These are phyloP conservation scores for Diaporthe longicolla DNA, from an alignment of 2,329 filamentous ascomycete genomes.

Conservation along the genomic window DNA sequence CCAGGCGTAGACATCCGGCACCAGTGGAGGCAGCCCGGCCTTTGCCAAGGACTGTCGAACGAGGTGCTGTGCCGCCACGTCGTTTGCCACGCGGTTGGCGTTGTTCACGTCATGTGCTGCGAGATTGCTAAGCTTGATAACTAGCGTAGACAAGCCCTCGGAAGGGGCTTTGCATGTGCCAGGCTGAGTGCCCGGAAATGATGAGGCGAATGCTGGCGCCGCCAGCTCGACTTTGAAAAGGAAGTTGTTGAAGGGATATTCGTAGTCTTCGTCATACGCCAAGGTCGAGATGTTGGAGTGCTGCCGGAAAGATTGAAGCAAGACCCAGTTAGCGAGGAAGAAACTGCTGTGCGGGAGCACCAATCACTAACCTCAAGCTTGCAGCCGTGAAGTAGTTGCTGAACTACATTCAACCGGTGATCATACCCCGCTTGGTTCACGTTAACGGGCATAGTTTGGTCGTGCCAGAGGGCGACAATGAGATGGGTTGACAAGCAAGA, in stretches of 20 bases:
- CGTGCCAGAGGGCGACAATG: no score
- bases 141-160: constrained; percentile 40
- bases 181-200: constrained; percentile 42
- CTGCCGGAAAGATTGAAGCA: neutral
- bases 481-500: no score
- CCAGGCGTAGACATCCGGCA: constrained; percentile 49
- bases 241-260: constrained; percentile 48
- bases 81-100: constrained; percentile 48
- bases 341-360: neutral
- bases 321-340: neutral
- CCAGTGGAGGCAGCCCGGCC: constrained; percentile 15
- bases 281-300: constrained; percentile 34
- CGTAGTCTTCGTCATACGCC: constrained; percentile 43
- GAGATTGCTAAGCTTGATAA: constrained; percentile 48
- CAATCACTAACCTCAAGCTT: neutral
- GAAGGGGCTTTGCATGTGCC: constrained; percentile 41
- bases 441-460: neutral
- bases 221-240: constrained; percentile 46
- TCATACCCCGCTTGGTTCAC: constrained; percentile 8
- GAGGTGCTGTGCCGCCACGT: constrained; percentile 47
- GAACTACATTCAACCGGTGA: neutral
- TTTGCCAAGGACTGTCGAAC: constrained; percentile 42
- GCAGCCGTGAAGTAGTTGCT: neutral
- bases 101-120: constrained; percentile 46
- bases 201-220: constrained; percentile 35